Conservation (phyloP, 805 yeast genomes). For the Schwanniomyces yamadae region DNA sequence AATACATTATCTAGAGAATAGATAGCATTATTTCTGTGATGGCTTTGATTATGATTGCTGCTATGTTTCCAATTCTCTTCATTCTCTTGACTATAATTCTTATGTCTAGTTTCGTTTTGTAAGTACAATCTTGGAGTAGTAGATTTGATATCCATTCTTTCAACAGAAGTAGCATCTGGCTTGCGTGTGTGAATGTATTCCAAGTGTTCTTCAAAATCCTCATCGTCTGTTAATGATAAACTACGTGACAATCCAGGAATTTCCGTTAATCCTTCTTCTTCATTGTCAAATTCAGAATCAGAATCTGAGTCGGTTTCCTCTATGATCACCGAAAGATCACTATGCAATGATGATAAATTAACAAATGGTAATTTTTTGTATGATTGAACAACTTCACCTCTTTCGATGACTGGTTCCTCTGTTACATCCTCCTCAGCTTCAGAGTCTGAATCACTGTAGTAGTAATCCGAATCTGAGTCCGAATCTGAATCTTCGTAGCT, state of each 20-base stretch:
- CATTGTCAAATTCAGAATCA: slow-evolving; percentile 6
- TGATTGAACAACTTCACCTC: not conserved
- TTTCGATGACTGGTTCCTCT: slow-evolving; percentile 1
- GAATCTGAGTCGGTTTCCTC: slow-evolving; percentile 14
- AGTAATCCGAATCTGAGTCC: slow-evolving; percentile 19
- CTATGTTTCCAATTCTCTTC: no score
- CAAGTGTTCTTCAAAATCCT: slow-evolving; percentile 10
- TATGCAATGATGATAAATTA: slow-evolving; percentile 9
- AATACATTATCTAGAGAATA: slow-evolving; percentile 42
- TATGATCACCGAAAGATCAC: slow-evolving; percentile 8
- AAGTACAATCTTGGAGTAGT: no score
- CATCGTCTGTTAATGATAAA: slow-evolving; percentile 18
- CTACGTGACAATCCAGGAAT: slow-evolving; percentile 19
- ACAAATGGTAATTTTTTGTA: slow-evolving; percentile 19
- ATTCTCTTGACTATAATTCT: no score
- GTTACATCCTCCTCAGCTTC: slow-evolving; percentile 9
- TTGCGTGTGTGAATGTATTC: slow-evolving; percentile 5
- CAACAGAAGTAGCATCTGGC: no score
- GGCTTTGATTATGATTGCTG: no score
- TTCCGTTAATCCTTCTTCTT: slow-evolving; percentile 4
- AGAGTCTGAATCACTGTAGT: slow-evolving; percentile 18
- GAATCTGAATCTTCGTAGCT: slow-evolving; percentile 13
- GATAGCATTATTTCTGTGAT: slow-evolving; percentile 30
- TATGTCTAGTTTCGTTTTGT: no score
- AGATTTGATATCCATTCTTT: no score